A percentile compares a stretch with the other conserved stretches of the same genome.
Evolutionary conservation across 768 basidiomycete species (phyloP).

Genomic region (Leccinum variicolor): DNA sequence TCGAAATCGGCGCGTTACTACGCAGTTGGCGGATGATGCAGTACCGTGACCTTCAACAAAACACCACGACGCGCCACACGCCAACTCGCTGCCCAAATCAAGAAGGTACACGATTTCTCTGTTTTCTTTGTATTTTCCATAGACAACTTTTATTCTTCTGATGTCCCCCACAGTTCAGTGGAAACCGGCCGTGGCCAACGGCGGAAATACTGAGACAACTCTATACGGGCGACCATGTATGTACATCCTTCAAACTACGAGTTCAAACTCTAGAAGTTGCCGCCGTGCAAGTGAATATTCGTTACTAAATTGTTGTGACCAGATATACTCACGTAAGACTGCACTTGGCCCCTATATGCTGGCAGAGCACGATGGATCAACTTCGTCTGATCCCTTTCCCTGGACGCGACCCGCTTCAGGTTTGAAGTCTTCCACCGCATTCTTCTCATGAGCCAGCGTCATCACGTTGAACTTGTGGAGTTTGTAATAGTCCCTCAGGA

Average conservation of each 20-base stretch:
- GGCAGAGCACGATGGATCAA: not conserved
- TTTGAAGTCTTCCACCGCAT: slow-evolving; percentile 34
- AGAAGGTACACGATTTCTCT: not conserved
- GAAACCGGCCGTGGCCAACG: not conserved
- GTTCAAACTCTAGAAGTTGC: not conserved
- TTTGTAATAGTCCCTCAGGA: slow-evolving; percentile 69
- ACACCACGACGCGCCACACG: not conserved
- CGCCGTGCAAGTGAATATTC: too few relatives aligned
- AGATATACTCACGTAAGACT: not conserved
- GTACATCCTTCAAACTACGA: not conserved
- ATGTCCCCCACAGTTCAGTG: not conserved
- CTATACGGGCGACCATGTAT: too few relatives aligned
- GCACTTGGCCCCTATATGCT: not conserved
- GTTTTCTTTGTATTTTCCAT: too few relatives aligned
- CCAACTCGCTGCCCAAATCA: not conserved
- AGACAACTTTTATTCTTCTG: too few relatives aligned
- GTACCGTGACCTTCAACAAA: not conserved
- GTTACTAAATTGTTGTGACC: not conserved
- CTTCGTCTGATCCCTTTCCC: slow-evolving; percentile 11
- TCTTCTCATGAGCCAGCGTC: slow-evolving; percentile 59
- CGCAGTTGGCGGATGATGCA: not conserved
- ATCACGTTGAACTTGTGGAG: slow-evolving; percentile 78
- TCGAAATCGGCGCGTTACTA: slow-evolving; percentile 1
- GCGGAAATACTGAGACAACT: not conserved
- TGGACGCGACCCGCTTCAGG: slow-evolving; percentile 33